Evolutionary conservation across 176 grass and related monocot species (phyloP).

Genomic region (Tillandsia leiboldiana): DNA sequence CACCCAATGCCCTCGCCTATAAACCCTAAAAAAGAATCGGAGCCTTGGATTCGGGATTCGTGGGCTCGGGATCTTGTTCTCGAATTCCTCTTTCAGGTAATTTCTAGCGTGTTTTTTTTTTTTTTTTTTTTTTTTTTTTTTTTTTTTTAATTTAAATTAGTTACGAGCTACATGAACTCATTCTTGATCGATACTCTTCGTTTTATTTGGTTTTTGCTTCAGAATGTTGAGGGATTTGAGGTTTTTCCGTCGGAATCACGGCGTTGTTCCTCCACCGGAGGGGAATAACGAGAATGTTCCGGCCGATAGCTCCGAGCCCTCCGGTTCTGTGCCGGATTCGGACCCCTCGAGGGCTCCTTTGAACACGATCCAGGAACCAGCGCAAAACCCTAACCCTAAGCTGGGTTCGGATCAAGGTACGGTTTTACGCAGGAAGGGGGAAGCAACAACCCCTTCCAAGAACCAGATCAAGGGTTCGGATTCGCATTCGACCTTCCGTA

Average conservation of each 20-base stretch:
- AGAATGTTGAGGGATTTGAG: conserved; percentile 58
- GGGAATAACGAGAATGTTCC: conserved; percentile 48
- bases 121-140: neutral
- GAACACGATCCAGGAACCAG: conserved; percentile 26
- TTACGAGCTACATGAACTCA: neutral
- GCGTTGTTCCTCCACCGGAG: conserved; percentile 29
- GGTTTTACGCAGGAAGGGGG: conserved; percentile 51
- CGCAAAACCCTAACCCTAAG: conserved; percentile 21
- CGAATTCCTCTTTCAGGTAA: conserved; percentile 22
- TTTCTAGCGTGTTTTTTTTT: neutral
- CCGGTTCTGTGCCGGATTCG: conserved; percentile 4
- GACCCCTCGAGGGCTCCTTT: conserved; percentile 32
- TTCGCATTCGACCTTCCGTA: conserved; percentile 38
- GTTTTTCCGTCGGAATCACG: conserved; percentile 27
- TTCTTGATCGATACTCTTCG: neutral
- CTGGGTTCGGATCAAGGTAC: conserved; percentile 11
- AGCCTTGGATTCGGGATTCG: neutral
- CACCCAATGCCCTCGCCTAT: neutral
- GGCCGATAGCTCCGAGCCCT: conserved; percentile 12
- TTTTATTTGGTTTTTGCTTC: neutral
- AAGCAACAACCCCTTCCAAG: conserved; percentile 52
- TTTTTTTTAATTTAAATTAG: neutral
- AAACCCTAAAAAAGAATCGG: neutral
- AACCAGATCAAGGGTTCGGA: conserved; percentile 14
- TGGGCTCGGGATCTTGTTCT: conserved; percentile 11